A percentile compares a stretch with the other conserved stretches of the same genome.
phyloP scores from a whole-genome alignment of 2,329 filamentous ascomycete genomes.

The Ilyonectria sp. region DNA sequence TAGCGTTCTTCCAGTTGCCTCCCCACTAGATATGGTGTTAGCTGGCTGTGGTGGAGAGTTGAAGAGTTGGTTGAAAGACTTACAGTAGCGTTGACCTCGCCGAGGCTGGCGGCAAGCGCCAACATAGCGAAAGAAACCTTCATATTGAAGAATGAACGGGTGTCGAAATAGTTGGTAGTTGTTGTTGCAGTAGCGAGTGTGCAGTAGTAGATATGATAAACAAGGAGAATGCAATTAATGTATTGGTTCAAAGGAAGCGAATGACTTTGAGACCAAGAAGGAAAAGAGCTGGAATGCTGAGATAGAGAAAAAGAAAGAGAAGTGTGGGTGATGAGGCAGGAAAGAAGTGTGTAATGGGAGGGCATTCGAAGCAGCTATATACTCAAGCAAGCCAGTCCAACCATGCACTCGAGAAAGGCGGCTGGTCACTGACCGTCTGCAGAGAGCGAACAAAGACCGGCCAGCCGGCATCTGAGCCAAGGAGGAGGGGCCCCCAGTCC shows the following conservation, averaged over 20 bases:
- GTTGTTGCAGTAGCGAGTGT: slow-evolving; percentile 39
- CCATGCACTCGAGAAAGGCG: slow-evolving; percentile 14
- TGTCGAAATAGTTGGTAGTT: slow-evolving; percentile 32
- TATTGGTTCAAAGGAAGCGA: slow-evolving; percentile 67
- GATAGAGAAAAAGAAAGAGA: slow-evolving; percentile 47
- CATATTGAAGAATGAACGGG: slow-evolving; percentile 58
- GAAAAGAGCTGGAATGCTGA: slow-evolving; percentile 42
- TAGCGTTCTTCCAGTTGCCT: slow-evolving; percentile 49
- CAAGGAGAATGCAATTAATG: slow-evolving; percentile 50
- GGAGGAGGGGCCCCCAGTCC: slow-evolving; percentile 31
- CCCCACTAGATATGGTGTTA: slow-evolving; percentile 13
- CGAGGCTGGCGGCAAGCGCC: slow-evolving; percentile 66
- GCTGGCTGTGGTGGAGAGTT: slow-evolving; percentile 15
- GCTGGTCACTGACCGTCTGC: slow-evolving; percentile 25
- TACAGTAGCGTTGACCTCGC: slow-evolving; percentile 65
- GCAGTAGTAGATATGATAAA: slow-evolving; percentile 40
- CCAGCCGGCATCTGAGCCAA: slow-evolving; percentile 43
- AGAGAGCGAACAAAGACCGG: slow-evolving; percentile 35
- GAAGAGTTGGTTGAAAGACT: slow-evolving; percentile 33
- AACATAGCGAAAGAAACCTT: slow-evolving; percentile 66
- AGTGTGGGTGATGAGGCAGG: slow-evolving; percentile 45
- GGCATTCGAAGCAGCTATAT: slow-evolving; percentile 49
- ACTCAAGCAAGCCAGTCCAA: slow-evolving; percentile 37
- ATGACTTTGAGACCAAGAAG: slow-evolving; percentile 64
- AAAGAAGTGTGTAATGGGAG: slow-evolving; percentile 38